These are phyloP conservation scores for Sclerotinia minor DNA, from an alignment of 2,329 filamentous ascomycete genomes.

Conservation along the genomic window DNA sequence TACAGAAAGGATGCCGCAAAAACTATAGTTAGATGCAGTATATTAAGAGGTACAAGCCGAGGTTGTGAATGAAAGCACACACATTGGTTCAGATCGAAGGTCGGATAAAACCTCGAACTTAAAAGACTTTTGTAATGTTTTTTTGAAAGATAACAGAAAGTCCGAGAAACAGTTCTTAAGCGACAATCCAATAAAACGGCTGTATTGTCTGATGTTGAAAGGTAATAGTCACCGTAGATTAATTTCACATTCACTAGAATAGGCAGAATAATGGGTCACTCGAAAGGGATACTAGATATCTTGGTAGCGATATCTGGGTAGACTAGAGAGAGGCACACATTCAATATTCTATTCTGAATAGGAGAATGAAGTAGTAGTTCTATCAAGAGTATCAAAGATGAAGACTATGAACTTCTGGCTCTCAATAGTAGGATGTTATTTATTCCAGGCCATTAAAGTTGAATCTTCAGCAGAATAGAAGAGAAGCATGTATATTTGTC, in stretches of 20 bases:
- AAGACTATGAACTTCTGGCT: background rate
- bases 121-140: background rate
- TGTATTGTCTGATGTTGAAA: background rate
- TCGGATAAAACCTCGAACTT: background rate
- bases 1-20: background rate
- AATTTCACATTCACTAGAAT: conserved; percentile 1
- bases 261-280: background rate
- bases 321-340: background rate
- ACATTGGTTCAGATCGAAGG: background rate
- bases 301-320: background rate
- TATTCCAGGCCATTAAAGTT: background rate
- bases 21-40: background rate
- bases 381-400: background rate
- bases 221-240: background rate
- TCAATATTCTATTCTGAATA: background rate
- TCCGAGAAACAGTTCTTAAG: background rate
- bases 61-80: background rate
- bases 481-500: background rate
- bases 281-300: background rate
- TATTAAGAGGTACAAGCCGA: too few relatives aligned
- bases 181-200: background rate
- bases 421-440: background rate
- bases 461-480: background rate
- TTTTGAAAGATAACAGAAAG: background rate
- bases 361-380: background rate